phyloP scores from a whole-genome alignment of 371 early-diverging fungal species.

The Gilbertella persicaria region DNA sequence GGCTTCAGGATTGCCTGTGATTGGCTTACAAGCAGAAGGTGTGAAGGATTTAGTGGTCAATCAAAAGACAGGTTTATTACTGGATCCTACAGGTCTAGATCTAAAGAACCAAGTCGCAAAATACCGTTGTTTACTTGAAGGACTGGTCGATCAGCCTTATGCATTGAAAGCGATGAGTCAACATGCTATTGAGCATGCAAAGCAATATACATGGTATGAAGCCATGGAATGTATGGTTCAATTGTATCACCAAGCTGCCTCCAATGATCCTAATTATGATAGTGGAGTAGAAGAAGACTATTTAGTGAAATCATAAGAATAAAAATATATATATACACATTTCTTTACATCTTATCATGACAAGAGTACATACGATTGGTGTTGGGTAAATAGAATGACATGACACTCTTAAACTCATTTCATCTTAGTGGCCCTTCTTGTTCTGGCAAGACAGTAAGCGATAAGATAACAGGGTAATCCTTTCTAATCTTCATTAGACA shows the following conservation, averaged over 20 bases:
- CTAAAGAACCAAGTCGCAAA: conserved; percentile 16
- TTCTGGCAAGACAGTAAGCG: conserved; percentile 64
- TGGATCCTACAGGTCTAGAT: conserved; percentile 23
- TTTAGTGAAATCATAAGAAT: background rate
- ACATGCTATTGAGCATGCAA: conserved; percentile 27
- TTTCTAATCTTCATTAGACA: conserved; percentile 43
- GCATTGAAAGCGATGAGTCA: conserved; percentile 20
- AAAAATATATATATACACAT: background rate
- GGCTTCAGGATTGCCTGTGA: conserved; percentile 50
- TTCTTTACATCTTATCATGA: conserved; percentile 6
- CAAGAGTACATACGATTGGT: conserved; percentile 26
- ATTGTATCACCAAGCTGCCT: conserved; percentile 28
- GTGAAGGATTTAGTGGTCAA: conserved; percentile 47
- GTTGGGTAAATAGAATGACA: conserved; percentile 20
- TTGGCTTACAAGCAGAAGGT: conserved; percentile 46
- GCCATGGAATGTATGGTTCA: conserved; percentile 49
- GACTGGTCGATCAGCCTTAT: conserved; percentile 16
- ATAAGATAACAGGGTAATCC: background rate
- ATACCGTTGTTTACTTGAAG: conserved; percentile 27
- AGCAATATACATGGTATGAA: conserved; percentile 47
- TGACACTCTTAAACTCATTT: background rate
- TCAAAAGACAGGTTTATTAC: conserved; percentile 38
- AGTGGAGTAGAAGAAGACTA: conserved; percentile 35
- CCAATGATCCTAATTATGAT: conserved; percentile 10
- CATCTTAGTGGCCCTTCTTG: conserved; percentile 62